Evolutionary conservation across 345 rosid species (phyloP).

Genomic region (Boechera retrofracta): DNA sequence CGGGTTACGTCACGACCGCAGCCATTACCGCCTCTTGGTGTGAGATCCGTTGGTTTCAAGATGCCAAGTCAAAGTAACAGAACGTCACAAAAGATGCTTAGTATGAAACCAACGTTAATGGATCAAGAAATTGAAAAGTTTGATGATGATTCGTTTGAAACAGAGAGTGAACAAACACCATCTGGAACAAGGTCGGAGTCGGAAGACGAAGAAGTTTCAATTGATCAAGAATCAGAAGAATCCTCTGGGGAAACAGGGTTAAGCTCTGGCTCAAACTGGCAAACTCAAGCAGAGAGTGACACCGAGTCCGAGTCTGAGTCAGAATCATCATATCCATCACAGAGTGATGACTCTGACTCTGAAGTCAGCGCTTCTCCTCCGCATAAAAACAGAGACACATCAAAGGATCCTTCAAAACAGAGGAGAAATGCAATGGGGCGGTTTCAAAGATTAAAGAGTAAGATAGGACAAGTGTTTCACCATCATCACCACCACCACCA

Average conservation of each 20-base stretch:
- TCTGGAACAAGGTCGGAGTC: conserved; percentile 33
- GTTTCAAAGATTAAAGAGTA: conserved; percentile 62
- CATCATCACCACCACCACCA: conserved; percentile 75
- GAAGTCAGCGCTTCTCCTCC: conserved; percentile 33
- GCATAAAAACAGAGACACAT: conserved; percentile 14
- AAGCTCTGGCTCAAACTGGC: conserved; percentile 43
- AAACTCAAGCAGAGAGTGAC: conserved; percentile 40
- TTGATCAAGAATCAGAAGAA: conserved; percentile 30
- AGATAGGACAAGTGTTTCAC: conserved; percentile 65
- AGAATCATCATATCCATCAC: conserved; percentile 29
- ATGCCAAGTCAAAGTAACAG: conserved; percentile 28
- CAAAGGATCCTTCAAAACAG: neutral
- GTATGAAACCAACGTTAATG: conserved; percentile 39
- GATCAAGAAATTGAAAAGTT: conserved; percentile 35
- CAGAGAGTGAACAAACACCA: conserved; percentile 8
- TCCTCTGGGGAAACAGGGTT: conserved; percentile 12
- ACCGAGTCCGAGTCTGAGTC: conserved; percentile 38
- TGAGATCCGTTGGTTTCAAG: conserved; percentile 28
- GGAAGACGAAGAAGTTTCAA: conserved; percentile 35
- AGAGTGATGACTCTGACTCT: conserved; percentile 28
- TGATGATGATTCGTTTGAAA: conserved; percentile 7
- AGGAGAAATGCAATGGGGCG: conserved; percentile 46
- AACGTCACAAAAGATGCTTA: conserved; percentile 28
- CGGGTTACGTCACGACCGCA: conserved; percentile 16
- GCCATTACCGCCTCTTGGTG: conserved; percentile 24